These are phyloP conservation scores for Viridothelium virens DNA, from an alignment of 495 filamentous ascomycete species.

Conservation along the genomic window DNA sequence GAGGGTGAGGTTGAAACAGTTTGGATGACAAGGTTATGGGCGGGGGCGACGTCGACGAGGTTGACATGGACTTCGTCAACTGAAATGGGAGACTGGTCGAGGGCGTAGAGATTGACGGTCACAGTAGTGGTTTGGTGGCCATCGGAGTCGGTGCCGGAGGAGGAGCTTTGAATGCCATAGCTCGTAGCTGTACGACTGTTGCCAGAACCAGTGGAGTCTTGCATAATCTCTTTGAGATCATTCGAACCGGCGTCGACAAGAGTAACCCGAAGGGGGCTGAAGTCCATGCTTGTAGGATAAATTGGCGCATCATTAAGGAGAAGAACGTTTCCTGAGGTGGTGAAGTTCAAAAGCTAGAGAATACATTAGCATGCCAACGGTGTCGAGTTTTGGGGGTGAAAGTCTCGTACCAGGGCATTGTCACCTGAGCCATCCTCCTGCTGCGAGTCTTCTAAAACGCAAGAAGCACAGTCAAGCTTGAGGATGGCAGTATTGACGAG, in stretches of 20 bases:
- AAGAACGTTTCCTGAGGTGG: not conserved
- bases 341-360: not conserved
- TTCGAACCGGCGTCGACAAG: not conserved
- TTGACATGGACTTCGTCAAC: constrained; percentile 5
- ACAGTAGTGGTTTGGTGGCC: constrained; percentile 1
- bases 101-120: constrained; percentile 6
- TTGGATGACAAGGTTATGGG: not conserved
- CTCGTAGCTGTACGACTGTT: not conserved
- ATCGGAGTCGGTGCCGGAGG: not conserved
- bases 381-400: not conserved
- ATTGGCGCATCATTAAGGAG: not conserved
- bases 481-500: not conserved
- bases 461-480: not conserved
- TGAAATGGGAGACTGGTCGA: constrained; percentile 5
- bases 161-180: constrained; percentile 6
- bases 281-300: not conserved
- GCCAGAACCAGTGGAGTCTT: not conserved
- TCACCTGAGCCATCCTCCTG: constrained; percentile 6
- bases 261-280: not conserved
- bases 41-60: not conserved
- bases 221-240: not conserved
- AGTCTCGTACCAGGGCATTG: not conserved
- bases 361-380: not conserved
- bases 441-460: constrained; percentile 8
- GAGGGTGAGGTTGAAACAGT: not conserved